A percentile compares a stretch with the other conserved stretches of the same genome.
Evolutionary conservation across 768 basidiomycete species (phyloP).

Genomic region (Piloderma croceum): DNA sequence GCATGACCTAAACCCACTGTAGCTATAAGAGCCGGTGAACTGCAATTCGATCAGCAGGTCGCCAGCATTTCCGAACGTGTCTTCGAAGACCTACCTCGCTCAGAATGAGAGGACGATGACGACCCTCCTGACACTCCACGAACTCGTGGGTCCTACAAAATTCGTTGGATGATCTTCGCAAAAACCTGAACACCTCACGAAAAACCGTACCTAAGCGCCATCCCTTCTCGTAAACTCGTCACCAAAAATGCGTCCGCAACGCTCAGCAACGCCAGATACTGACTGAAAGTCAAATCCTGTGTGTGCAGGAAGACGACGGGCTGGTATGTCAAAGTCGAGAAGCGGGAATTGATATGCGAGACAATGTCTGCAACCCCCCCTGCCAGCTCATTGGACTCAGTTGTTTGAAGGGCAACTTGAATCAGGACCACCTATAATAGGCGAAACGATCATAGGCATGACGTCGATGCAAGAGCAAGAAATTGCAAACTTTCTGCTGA

Average conservation of each 20-base stretch:
- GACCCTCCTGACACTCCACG: constrained; percentile 76
- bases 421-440: constrained; percentile 63
- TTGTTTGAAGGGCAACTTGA: constrained; percentile 82
- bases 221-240: constrained; percentile 80
- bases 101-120: constrained; percentile 64
- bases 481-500: constrained; percentile 45
- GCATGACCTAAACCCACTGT: constrained; percentile 81
- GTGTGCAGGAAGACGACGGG: constrained; percentile 84
- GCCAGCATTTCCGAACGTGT: constrained; percentile 2
- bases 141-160: constrained; percentile 60
- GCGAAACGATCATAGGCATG: background rate
- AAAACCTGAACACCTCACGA: background rate
- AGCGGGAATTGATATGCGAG: constrained; percentile 75
- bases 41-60: constrained; percentile 21
- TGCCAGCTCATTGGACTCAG: constrained; percentile 67
- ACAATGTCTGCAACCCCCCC: constrained; percentile 68
- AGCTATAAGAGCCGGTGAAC: constrained; percentile 85
- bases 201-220: constrained; percentile 55
- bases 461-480: background rate
- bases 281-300: constrained; percentile 77
- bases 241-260: constrained; percentile 85
- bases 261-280: constrained; percentile 76
- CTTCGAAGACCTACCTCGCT: constrained; percentile 53
- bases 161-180: background rate
- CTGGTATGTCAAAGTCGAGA: constrained; percentile 81